Percentiles rank a stretch among this genome's conserved stretches.
phyloP scores from a whole-genome alignment of 768 basidiomycete species.

The Tulasnella calospora region DNA sequence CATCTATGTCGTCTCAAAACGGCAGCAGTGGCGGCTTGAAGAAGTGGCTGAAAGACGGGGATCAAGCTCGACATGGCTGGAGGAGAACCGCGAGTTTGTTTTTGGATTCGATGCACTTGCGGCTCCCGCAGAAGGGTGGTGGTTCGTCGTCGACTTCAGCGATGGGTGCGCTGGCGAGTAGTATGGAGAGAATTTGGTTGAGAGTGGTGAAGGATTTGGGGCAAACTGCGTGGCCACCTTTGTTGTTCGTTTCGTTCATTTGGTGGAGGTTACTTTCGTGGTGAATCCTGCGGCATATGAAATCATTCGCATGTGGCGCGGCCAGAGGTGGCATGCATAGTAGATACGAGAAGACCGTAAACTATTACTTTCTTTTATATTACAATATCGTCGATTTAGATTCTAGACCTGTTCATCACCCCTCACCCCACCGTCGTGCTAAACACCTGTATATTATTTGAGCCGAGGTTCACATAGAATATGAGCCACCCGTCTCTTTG shows the following conservation, averaged over 20 bases:
- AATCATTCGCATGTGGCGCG: not conserved
- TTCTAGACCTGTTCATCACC: too few species aligned
- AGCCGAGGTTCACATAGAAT: too few species aligned
- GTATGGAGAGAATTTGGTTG: constrained; percentile 9
- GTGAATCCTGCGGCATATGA: not conserved
- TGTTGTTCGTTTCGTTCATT: constrained; percentile 20
- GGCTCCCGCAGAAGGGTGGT: not conserved
- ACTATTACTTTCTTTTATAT: too few species aligned
- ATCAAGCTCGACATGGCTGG: constrained; percentile 18
- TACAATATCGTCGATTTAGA: too few species aligned
- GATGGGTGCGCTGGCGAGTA: not conserved
- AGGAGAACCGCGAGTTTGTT: not conserved
- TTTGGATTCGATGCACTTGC: constrained; percentile 3
- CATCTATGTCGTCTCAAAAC: not conserved
- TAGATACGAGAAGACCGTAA: not conserved
- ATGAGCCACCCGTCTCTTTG: too few species aligned
- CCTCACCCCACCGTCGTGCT: too few species aligned
- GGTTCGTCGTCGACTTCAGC: not conserved
- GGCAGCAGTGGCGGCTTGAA: not conserved
- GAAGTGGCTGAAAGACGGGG: constrained; percentile 17
- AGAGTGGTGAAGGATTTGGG: constrained; percentile 24
- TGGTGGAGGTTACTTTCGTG: constrained; percentile 25
- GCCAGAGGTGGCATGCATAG: not conserved
- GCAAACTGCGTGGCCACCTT: constrained; percentile 25
- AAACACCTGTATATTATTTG: too few species aligned